These are phyloP conservation scores for Ramicandelaber brevisporus DNA, from an alignment of 192 early-diverging fungal genomes.

Conservation along the genomic window DNA sequence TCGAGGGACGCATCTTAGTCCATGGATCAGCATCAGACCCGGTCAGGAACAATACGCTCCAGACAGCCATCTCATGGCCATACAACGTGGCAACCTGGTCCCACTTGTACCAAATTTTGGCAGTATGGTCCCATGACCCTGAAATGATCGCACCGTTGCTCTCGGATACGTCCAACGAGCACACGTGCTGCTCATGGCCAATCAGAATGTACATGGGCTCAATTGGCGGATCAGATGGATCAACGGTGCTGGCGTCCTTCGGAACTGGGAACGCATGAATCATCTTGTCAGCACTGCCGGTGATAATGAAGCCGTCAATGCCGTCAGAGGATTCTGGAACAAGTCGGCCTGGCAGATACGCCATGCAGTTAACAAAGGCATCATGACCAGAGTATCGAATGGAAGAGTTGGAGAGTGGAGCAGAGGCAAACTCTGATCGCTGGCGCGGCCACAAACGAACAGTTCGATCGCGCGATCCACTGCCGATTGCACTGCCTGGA, in stretches of 20 bases:
- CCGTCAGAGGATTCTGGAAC: slow-evolving; percentile 29
- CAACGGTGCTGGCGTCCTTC: slow-evolving; percentile 64
- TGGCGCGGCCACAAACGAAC: slow-evolving; percentile 41
- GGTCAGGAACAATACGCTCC: slow-evolving; percentile 59
- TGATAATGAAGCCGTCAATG: slow-evolving; percentile 51
- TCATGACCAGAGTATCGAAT: slow-evolving; percentile 27
- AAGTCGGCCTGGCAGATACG: slow-evolving; percentile 27
- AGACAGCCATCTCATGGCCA: slow-evolving; percentile 68
- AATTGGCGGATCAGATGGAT: slow-evolving; percentile 23
- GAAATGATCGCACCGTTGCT: slow-evolving; percentile 49
- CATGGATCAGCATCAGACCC: slow-evolving; percentile 45
- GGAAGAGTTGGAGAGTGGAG: slow-evolving; percentile 26
- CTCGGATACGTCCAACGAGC: slow-evolving; percentile 33
- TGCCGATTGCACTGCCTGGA: slow-evolving; percentile 27
- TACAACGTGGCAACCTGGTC: slow-evolving; percentile 33
- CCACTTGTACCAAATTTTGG: slow-evolving; percentile 70
- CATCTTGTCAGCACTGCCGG: slow-evolving; percentile 56
- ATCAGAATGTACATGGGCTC: slow-evolving; percentile 35
- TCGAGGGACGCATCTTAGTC: too few species aligned
- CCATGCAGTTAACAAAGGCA: slow-evolving; percentile 57
- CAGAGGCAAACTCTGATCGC: too few species aligned
- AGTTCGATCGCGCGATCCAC: slow-evolving; percentile 50
- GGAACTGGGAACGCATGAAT: too few species aligned
- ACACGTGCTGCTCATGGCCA: slow-evolving; percentile 77
- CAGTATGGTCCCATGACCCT: slow-evolving; percentile 95